A percentile compares a stretch with the other conserved stretches of the same genome.
Evolutionary conservation across 495 filamentous ascomycete genomes (phyloP).

Genomic region (Haplographium delicatum): DNA sequence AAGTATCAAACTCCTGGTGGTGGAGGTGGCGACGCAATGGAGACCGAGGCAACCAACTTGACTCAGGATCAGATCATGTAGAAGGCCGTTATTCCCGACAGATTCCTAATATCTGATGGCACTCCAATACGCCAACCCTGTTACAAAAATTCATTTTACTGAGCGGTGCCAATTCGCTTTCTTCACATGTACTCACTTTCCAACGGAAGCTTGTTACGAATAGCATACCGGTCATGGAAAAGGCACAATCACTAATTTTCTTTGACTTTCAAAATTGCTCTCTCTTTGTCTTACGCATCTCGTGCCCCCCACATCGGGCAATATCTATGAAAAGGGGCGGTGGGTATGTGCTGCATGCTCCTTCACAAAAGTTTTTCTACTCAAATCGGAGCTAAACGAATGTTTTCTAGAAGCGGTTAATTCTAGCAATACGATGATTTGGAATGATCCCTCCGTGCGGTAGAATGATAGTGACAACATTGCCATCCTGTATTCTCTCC

Average conservation of each 20-base stretch:
- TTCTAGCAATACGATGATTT: conserved; percentile 19
- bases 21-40: conserved; percentile 65
- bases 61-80: conserved; percentile 99
- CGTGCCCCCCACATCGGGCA: not conserved
- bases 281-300: not conserved
- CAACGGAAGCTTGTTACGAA: conserved; percentile 1
- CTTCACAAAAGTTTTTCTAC: conserved; percentile 19
- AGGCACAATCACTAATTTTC: not conserved
- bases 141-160: no score
- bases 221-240: conserved; percentile 2
- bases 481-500: no score
- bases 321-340: conserved; percentile 5
- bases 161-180: no score
- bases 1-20: conserved; percentile 70
- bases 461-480: no score
- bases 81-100: conserved; percentile 9
- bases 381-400: not conserved
- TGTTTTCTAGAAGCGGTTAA: conserved; percentile 14
- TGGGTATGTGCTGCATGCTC: conserved; percentile 9
- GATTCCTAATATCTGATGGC: not conserved
- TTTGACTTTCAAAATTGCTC: conserved; percentile 3
- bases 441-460: not conserved
- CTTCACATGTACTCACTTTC: conserved; percentile 14
- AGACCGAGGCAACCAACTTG: conserved; percentile 70
- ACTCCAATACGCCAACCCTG: not conserved